A percentile compares a stretch with the other conserved stretches of the same genome.
These are phyloP conservation scores for Ophiosphaerella korrae DNA, from an alignment of 2,329 filamentous ascomycete species.

Conservation along the genomic window DNA sequence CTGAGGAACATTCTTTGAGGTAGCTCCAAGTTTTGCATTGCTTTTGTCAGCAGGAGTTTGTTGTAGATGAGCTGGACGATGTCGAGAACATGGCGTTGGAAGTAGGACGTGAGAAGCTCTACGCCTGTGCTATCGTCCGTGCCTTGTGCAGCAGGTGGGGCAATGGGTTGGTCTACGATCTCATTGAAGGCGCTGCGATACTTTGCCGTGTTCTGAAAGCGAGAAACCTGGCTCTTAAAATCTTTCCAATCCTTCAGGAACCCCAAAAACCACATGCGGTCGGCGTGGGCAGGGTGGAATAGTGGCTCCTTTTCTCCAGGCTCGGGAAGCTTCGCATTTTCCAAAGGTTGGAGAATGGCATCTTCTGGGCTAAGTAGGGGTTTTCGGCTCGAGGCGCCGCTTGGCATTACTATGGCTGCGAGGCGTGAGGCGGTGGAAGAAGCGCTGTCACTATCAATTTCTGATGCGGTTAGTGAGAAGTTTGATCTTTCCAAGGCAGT, in stretches of 20 bases:
- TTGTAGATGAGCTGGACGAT: slow-evolving; percentile 8
- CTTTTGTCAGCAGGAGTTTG: slow-evolving; percentile 3
- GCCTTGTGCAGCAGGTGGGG: not conserved
- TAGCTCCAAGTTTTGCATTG: not conserved
- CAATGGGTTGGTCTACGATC: slow-evolving; percentile 1
- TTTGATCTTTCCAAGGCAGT: no score
- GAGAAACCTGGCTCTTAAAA: slow-evolving; percentile 3
- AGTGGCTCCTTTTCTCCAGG: slow-evolving; percentile 6
- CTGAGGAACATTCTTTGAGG: slow-evolving; percentile 6
- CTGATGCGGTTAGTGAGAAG: no score
- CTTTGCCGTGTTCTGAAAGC: slow-evolving; percentile 2
- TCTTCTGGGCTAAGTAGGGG: not conserved
- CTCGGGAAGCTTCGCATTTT: not conserved
- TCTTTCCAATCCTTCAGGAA: slow-evolving; percentile 18
- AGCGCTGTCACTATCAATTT: not conserved
- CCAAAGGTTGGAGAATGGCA: slow-evolving; percentile 2
- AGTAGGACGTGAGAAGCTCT: slow-evolving; percentile 4
- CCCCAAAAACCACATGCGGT: slow-evolving; percentile 21
- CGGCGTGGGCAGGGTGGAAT: slow-evolving; percentile 6
- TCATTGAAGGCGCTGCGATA: slow-evolving; percentile 7
- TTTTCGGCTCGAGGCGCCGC: not conserved
- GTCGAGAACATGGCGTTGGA: slow-evolving; percentile 13
- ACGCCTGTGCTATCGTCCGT: not conserved
- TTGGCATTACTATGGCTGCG: not conserved
- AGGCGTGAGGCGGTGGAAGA: not conserved